Evolutionary conservation across 1,139 yeast genomes (phyloP), one percentile per base, ranked within the genome.

Genomic region (Saccharomyces hybrid): DNA sequence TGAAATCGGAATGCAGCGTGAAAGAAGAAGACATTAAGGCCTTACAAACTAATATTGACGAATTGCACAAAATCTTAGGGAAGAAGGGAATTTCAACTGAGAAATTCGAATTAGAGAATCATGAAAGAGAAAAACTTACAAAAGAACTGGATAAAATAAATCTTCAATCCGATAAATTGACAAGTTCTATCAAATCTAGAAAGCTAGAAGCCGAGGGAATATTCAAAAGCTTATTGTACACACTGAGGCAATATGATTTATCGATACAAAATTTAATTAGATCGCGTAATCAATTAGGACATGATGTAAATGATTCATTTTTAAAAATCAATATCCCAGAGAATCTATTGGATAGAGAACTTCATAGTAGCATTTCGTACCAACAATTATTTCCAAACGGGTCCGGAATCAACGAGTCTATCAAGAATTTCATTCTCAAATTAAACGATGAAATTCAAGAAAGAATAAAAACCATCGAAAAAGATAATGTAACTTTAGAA

Each of bases 51-150:
- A 83, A 81, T 52, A 80, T 79, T 58, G 68, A 66, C 9, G 70
- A 73, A 6, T 73, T 81, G 44, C 81, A 82, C 52, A 63, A 67
- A 5, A 75, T 78, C 50, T 75, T 88, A 19, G 69, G 73, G 16
- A 72, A 68, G 6, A 83, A 79, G 56, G 88, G 90, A 0, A 73
- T 83, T 54, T 79, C 86, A 5, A 78, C 86, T 3, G 74, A 75
- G 11, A 85, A 82, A 52, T 82, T 87, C 52, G 88, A 86, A 61
- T 70, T 76, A 57, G 75, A 86, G 71, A 82, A 81, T 61, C 71
- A 54, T 16, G 58, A 74, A 42, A 74, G 88, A 53, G 86, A 82
- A 52, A 77, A 78, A 54, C 71, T 86, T 14, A 76, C 82, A 3
- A 78, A 77, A 59, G 73, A 78, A 13, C 75, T 85, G 47, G 89